phyloP scores from a whole-genome alignment of 2,329 filamentous ascomycete species.

The Nakataea oryzae region DNA sequence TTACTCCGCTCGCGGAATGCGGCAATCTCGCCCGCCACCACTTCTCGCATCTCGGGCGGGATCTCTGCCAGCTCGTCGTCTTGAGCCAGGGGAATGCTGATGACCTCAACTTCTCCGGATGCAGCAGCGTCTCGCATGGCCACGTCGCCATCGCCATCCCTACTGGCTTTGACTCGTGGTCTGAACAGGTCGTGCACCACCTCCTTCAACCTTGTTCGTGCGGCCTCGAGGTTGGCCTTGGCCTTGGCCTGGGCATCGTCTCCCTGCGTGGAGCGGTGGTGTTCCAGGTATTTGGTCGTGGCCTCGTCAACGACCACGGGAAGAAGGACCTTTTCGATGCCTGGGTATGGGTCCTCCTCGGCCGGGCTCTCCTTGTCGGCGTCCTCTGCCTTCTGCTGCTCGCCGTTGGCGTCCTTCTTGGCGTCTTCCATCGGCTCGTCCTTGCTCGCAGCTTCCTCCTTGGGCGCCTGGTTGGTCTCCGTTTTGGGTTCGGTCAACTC shows the following conservation, averaged over 20 bases:
- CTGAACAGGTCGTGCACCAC: slow-evolving; percentile 65
- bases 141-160: slow-evolving; percentile 56
- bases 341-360: slow-evolving; percentile 31
- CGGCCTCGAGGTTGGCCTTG: slow-evolving; percentile 59
- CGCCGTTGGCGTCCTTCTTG: slow-evolving; percentile 24
- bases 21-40: slow-evolving; percentile 86
- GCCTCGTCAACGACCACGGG: slow-evolving; percentile 71
- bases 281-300: slow-evolving; percentile 75
- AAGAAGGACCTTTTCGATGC: slow-evolving; percentile 59
- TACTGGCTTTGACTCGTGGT: slow-evolving; percentile 39
- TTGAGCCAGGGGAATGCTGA: slow-evolving; percentile 76
- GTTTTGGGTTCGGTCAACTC: slow-evolving; percentile 7
- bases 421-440: slow-evolving; percentile 21
- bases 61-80: slow-evolving; percentile 96
- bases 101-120: slow-evolving; percentile 66
- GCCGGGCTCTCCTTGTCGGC: slow-evolving; percentile 23
- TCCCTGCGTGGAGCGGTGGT: slow-evolving; percentile 58
- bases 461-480: slow-evolving; percentile 6
- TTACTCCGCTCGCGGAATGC: slow-evolving; percentile 90
- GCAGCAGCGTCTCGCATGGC: slow-evolving; percentile 51
- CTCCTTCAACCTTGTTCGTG: slow-evolving; percentile 55
- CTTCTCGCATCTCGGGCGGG: slow-evolving; percentile 89
- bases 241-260: slow-evolving; percentile 54
- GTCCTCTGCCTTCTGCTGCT: slow-evolving; percentile 8
- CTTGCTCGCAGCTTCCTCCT: slow-evolving; percentile 14